These are phyloP conservation scores for Aphanomyces stellatus DNA, from an alignment of 352 stramenopile species.

Conservation along the genomic window DNA sequence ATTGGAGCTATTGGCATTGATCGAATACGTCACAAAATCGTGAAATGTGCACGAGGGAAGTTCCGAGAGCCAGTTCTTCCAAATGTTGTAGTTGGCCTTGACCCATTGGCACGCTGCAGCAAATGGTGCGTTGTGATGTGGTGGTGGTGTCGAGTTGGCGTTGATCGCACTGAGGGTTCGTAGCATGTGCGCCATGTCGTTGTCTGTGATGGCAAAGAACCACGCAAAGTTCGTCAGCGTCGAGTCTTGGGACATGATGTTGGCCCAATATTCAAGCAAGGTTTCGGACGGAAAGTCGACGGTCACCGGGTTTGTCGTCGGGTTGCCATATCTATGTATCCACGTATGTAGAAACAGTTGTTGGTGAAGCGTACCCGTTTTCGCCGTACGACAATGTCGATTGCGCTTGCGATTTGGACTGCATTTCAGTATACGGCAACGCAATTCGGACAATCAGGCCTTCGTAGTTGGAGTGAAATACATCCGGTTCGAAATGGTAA, in stretches of 20 bases:
- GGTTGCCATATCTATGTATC: too few relatives aligned
- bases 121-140: conserved; percentile 33
- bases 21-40: conserved; percentile 23
- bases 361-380: too few relatives aligned
- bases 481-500: conserved; percentile 44
- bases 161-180: conserved; percentile 18
- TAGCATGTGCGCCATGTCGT: conserved; percentile 36
- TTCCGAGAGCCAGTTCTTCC: conserved; percentile 34
- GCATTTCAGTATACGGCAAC: too few relatives aligned
- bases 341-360: too few relatives aligned
- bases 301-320: too few relatives aligned
- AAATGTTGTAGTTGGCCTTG: conserved; percentile 43
- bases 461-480: conserved; percentile 33
- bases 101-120: conserved; percentile 39
- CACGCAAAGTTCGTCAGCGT: conserved; percentile 21
- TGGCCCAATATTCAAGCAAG: too few relatives aligned
- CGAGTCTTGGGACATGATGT: too few relatives aligned
- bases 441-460: conserved; percentile 35
- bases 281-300: too few relatives aligned
- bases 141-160: conserved; percentile 12
- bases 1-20: conserved; percentile 19
- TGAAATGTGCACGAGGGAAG: conserved; percentile 29
- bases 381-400: too few relatives aligned
- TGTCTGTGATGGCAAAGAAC: conserved; percentile 29
- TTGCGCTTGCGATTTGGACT: too few relatives aligned